Evolutionary conservation across 2,329 filamentous ascomycete genomes (phyloP), one percentile per base, ranked within the genome.

Genomic region (Fusarium devonianum): DNA sequence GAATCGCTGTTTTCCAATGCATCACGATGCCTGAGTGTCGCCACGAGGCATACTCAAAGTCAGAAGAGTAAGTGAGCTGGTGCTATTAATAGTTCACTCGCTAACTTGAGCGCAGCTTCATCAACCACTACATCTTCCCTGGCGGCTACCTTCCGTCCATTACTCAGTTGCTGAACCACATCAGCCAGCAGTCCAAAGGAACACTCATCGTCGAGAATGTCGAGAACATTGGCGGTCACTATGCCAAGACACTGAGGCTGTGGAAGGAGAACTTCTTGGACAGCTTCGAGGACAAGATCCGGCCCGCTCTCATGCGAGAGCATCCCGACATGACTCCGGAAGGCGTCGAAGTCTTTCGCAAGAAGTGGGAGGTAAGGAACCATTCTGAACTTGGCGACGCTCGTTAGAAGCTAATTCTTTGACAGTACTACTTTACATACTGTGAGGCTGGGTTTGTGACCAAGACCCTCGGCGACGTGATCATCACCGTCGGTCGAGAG

Each of bases 121-220:
- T 91, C 65, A 82, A 86, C 48, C 84, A 85, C 54, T 89, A 91
- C 70, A 90, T 91, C 44, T 91, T 92, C 70, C 88, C 88, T 0
- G 87, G 88, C n/a, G 88, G 88, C 1, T 86, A 90, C 64, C 73
- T 91, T 6, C 83, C 83, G 0, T 80, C 79, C 3, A 76, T 78
- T 22, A 81, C 76, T 11, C 79, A 85, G 57, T 71, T 86, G 13
- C 69, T 86, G 17, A 73, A 77, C 38, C 78, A 85, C 23, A 86
- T 91, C 56, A 80, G 78, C 29, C 75, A 75, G 18, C 84, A 84
- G 23, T 87, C 85, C 0, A 70, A 76, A 8, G 83, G 84, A 1
- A 81, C 80, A 0, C 74, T 91, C 6, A 79, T 90, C 10, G 78
- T 90, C 1, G 86, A 90, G 60, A 77, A 72, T 10, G 74, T 90